Conservation (phyloP, 2,329 filamentous ascomycete genomes). For the Aspergillus tanneri region DNA sequence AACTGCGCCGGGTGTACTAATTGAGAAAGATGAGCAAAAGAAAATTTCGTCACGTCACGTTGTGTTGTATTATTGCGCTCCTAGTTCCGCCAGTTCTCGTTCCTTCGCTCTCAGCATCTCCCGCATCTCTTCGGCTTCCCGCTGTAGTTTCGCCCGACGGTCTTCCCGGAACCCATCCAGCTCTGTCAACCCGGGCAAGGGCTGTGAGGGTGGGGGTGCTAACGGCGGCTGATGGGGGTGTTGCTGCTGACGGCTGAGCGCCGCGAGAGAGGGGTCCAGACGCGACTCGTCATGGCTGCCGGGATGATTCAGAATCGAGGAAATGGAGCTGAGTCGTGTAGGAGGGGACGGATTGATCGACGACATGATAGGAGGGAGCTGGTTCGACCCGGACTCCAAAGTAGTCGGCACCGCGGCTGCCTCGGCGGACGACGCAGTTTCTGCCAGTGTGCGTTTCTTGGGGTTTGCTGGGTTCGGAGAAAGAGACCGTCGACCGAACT, state of each 20-base stretch:
- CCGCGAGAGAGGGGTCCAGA: constrained; percentile 42
- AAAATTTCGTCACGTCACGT: constrained; percentile 1
- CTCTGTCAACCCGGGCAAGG: constrained; percentile 42
- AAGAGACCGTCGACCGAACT: constrained; percentile 33
- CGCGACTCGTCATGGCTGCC: constrained; percentile 38
- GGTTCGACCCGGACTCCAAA: constrained; percentile 37
- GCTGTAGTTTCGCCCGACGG: constrained; percentile 63
- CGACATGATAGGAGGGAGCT: constrained; percentile 42
- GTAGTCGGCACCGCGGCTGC: constrained; percentile 28
- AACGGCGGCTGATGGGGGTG: constrained; percentile 27
- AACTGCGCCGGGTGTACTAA: constrained; percentile 21
- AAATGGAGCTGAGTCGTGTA: constrained; percentile 71
- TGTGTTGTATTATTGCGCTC: constrained; percentile 27
- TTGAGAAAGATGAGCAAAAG: constrained; percentile 12
- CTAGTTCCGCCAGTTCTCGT: constrained; percentile 63
- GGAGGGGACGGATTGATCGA: constrained; percentile 38
- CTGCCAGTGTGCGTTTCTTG: constrained; percentile 40
- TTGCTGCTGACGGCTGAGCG: constrained; percentile 31
- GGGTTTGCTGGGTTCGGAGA: constrained; percentile 33
- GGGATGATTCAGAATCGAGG: constrained; percentile 68
- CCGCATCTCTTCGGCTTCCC: constrained; percentile 74
- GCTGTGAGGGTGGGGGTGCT: constrained; percentile 25
- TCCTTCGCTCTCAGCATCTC: constrained; percentile 71
- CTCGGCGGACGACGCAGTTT: constrained; percentile 31
- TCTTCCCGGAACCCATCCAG: constrained; percentile 59